A percentile compares a stretch with the other conserved stretches of the same genome.
These are phyloP conservation scores for Chlamydomonas schloesseri DNA, from an alignment of 139 green algal species.

Conservation along the genomic window DNA sequence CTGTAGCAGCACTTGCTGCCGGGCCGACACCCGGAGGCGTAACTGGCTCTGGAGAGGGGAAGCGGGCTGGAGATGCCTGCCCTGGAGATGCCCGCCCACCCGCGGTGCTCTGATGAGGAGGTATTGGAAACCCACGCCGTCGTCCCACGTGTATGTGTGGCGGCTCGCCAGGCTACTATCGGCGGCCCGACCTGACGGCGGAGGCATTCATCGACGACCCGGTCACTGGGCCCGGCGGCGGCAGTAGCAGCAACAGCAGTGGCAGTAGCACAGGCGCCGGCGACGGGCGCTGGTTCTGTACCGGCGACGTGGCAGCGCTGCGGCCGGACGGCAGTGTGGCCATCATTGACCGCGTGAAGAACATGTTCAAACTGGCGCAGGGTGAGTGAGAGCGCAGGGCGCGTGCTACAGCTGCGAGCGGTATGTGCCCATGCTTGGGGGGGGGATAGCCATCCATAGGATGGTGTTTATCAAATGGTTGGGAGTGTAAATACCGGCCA, in stretches of 20 bases:
- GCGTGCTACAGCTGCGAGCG: background rate
- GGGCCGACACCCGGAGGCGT: too few species aligned
- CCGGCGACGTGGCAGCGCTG: conserved; percentile 85
- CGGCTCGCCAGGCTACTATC: conserved; percentile 79
- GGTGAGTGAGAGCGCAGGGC: conserved; percentile 51
- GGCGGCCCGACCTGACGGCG: conserved; percentile 77
- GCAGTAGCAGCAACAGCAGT: too few species aligned
- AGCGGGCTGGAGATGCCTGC: too few species aligned
- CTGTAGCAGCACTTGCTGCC: too few species aligned
- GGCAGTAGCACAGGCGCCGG: background rate
- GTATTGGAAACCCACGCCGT: too few species aligned
- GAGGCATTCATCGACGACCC: conserved; percentile 59
- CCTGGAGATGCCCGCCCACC: too few species aligned
- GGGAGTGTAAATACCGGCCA: too few species aligned
- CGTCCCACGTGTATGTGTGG: background rate
- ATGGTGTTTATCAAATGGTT: too few species aligned
- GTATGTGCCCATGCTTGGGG: too few species aligned
- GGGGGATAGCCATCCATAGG: too few species aligned
- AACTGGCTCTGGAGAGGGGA: too few species aligned
- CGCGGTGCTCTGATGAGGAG: too few species aligned
- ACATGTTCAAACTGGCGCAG: conserved; percentile 97
- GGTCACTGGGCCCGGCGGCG: background rate
- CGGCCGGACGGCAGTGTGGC: conserved; percentile 75
- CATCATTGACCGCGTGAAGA: conserved; percentile 98
- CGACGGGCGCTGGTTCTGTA: conserved; percentile 83